Evolutionary conservation across 202 grass and related monocot species (phyloP).

Genomic region (Saccharum hybrid): DNA sequence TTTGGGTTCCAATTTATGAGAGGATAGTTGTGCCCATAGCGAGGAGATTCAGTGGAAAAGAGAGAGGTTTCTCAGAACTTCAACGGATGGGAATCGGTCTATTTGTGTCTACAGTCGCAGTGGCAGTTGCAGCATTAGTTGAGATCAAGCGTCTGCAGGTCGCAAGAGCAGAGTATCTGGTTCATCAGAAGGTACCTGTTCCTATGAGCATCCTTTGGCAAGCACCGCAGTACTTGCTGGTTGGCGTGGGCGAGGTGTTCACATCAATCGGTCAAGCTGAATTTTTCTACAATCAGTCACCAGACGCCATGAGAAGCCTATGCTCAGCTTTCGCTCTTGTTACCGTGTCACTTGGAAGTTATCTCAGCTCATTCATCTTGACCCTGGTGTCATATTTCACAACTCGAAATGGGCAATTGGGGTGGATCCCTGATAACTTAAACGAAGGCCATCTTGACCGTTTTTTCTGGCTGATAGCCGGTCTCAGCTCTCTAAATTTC

Average conservation of each 20-base stretch:
- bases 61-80: constrained; percentile 71
- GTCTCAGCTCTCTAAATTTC: constrained; percentile 66
- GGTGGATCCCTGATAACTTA: constrained; percentile 71
- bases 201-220: constrained; percentile 72
- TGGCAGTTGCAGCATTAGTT: constrained; percentile 52
- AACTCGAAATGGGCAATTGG: constrained; percentile 37
- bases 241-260: constrained; percentile 65
- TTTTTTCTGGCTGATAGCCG: constrained; percentile 71
- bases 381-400: constrained; percentile 59
- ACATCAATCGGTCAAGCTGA: constrained; percentile 68
- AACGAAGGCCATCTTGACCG: constrained; percentile 73
- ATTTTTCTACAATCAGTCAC: constrained; percentile 72
- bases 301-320: constrained; percentile 64
- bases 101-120: constrained; percentile 57
- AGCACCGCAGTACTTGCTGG: constrained; percentile 62
- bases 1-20: constrained; percentile 69
- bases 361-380: constrained; percentile 64
- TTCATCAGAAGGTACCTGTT: constrained; percentile 51
- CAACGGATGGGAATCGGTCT: constrained; percentile 66
- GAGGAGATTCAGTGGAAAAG: constrained; percentile 61
- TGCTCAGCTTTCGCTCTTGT: constrained; percentile 65
- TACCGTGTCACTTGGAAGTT: constrained; percentile 61
- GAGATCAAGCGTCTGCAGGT: constrained; percentile 62
- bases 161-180: constrained; percentile 39
- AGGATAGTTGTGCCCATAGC: constrained; percentile 58